These are phyloP conservation scores for Fraxinus americana DNA, from an alignment of 257 asterid species.

Conservation along the genomic window DNA sequence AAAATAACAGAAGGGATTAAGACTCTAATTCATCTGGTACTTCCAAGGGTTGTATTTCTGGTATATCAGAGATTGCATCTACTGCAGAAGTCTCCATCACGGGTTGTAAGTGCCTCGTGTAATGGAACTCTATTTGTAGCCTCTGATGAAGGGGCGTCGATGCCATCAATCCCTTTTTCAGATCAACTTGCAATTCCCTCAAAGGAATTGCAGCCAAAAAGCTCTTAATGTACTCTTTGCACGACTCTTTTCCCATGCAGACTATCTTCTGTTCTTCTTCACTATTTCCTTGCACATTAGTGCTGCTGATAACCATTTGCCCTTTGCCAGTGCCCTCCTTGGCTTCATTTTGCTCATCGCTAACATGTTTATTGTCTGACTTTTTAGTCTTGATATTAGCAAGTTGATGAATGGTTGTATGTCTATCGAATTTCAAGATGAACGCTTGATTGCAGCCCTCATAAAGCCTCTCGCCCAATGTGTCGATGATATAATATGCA, in stretches of 20 bases:
- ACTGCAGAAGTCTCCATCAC: constrained; percentile 19
- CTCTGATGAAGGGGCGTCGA: constrained; percentile 65
- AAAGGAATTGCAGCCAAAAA: constrained; percentile 72
- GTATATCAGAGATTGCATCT: constrained; percentile 26
- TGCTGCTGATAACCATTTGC: constrained; percentile 8
- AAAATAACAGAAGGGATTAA: constrained; percentile 9
- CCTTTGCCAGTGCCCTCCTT: constrained; percentile 28
- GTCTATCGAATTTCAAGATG: constrained; percentile 67
- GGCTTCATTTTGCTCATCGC: constrained; percentile 18
- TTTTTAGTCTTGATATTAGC: constrained; percentile 27
- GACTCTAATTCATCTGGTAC: constrained; percentile 23
- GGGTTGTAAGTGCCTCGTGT: constrained; percentile 32
- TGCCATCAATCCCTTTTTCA: constrained; percentile 56
- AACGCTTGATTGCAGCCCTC: constrained; percentile 90
- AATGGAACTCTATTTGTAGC: constrained; percentile 70
- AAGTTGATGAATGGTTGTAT: constrained; percentile 46
- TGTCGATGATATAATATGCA: constrained; percentile 74
- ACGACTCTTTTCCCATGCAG: constrained; percentile 59
- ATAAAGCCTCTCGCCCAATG: constrained; percentile 81
- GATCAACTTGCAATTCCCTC: constrained; percentile 57
- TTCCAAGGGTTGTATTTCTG: constrained; percentile 18
- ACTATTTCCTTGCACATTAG: constrained; percentile 13
- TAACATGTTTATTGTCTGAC: constrained; percentile 30
- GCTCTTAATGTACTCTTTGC: constrained; percentile 68
- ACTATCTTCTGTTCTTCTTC: constrained; percentile 33